Base-by-base conservation (phyloP, 2,329 filamentous ascomycete species). In the Neofusicoccum sp. region DNA sequence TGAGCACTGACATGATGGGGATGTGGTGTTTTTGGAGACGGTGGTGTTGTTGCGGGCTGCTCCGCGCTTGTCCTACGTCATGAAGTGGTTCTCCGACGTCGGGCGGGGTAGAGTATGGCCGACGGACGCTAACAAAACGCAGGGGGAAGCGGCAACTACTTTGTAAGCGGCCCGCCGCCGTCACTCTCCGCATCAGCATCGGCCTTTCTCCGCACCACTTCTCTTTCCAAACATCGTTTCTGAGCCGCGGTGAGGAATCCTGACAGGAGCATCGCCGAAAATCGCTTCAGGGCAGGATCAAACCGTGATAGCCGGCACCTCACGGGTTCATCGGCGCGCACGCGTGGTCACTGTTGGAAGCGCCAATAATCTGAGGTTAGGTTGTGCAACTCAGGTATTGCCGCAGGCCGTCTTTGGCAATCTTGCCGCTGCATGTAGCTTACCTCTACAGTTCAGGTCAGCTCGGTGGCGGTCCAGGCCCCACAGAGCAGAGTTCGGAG, bases 1-100 rank as follows among this genome's bases (percentile, higher is more conserved):
- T 63, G 20, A 63, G 40, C 9, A 56, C 38, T 33, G 38, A 63
- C 59, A 60, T 63, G 26, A 43, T 47, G 36, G 24, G 2, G 20
- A 20, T 14, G 24, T 41, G 36, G 20, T 34, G 36, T 14, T 28
- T 28, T 26, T 38, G 30, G 33, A 47, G 31, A 24, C 8, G 30
- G 12, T 38, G 6, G n/a, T 30, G 30, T 38, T 31, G 26, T 48
- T 6, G n/a, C 12, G 31, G n/a, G 4, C n/a, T 12, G 30, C 47
- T 5, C 8, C 20, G n/a, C 11, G 31, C 12, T 20, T 20, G 20
- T 20, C 20, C 20, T 51, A 20, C 47, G 47, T 34, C 47, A 36
- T 51, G 47, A 36, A n/a, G 31, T 24, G 30, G 12, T 45, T 28
- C 28, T 20, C 20, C 2, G 20, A 20, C 2, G 20, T 20, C 20